Evolutionary conservation across 768 basidiomycete species (phyloP).

Genomic region (Hortiboletus flavorubellus): DNA sequence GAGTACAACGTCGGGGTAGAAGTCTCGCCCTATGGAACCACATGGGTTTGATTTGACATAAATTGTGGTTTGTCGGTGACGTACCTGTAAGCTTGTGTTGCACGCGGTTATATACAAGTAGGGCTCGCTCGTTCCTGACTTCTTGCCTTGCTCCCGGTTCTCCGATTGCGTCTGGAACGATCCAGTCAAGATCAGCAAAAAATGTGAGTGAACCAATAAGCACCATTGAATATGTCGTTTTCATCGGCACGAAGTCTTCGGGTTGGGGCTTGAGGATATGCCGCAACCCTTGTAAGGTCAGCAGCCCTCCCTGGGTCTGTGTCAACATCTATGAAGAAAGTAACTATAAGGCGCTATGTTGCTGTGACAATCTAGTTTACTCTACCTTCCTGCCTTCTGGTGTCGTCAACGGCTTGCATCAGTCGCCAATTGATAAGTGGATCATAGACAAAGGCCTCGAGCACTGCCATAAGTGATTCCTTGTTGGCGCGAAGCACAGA

Average conservation of each 20-base stretch:
- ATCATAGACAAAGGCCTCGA: constrained; percentile 98
- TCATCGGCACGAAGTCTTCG: constrained; percentile 89
- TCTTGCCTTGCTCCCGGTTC: constrained; percentile 68
- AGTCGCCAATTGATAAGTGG: constrained; percentile 97
- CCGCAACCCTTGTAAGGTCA: constrained; percentile 64
- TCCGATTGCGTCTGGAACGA: constrained; percentile 38
- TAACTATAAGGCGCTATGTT: constrained; percentile 1
- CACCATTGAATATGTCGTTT: constrained; percentile 90
- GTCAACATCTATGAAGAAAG: constrained; percentile 35
- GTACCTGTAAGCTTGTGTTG: constrained; percentile 90
- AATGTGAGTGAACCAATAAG: constrained; percentile 22
- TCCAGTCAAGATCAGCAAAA: constrained; percentile 2
- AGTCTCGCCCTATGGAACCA: constrained; percentile 70
- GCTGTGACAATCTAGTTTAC: constrained; percentile 1
- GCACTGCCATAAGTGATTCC: constrained; percentile 97
- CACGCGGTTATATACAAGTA: constrained; percentile 92
- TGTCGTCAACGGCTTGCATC: constrained; percentile 79
- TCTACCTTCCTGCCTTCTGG: constrained; percentile 63
- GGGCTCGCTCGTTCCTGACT: constrained; percentile 85
- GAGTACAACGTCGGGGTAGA: constrained; percentile 78
- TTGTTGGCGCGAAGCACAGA: constrained; percentile 93
- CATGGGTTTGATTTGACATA: background rate
- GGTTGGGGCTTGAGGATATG: constrained; percentile 73
- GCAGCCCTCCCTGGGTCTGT: constrained; percentile 51
- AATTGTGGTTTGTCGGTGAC: constrained; percentile 9